These are phyloP conservation scores for Waltergamsia citrina DNA, from an alignment of 2,329 filamentous ascomycete species.

Conservation along the genomic window DNA sequence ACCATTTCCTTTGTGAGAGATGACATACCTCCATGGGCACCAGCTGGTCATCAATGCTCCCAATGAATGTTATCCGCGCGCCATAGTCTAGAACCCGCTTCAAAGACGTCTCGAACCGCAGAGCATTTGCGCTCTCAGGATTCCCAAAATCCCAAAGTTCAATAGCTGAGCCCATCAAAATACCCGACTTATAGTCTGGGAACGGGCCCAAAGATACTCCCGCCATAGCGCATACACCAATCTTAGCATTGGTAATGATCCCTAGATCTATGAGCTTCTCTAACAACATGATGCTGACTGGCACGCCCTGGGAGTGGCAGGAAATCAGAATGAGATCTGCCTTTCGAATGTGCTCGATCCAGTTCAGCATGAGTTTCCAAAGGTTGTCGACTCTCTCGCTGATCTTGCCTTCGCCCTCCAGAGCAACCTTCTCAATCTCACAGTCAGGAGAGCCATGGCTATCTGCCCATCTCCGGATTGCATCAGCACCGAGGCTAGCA, in stretches of 20 bases:
- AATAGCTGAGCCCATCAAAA: slow-evolving; percentile 82
- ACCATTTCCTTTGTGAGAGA: neutral
- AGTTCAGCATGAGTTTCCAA: slow-evolving; percentile 91
- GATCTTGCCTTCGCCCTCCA: slow-evolving; percentile 93
- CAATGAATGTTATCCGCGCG: slow-evolving; percentile 76
- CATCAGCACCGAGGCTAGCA: slow-evolving; percentile 74
- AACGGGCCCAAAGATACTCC: slow-evolving; percentile 93
- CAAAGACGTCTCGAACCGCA: slow-evolving; percentile 68
- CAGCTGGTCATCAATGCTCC: slow-evolving; percentile 94
- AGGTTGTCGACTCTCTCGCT: slow-evolving; percentile 81
- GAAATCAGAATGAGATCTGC: slow-evolving; percentile 89
- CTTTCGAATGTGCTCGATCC: slow-evolving; percentile 79
- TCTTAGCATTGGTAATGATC: slow-evolving; percentile 63
- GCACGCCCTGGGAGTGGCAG: slow-evolving; percentile 92
- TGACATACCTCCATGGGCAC: slow-evolving; percentile 72
- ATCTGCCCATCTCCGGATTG: slow-evolving; percentile 76
- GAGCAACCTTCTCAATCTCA: slow-evolving; percentile 85
- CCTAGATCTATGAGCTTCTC: slow-evolving; percentile 89
- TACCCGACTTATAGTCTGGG: slow-evolving; percentile 78
- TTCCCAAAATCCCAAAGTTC: slow-evolving; percentile 93
- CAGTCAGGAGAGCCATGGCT: slow-evolving; percentile 61
- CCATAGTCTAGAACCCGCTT: slow-evolving; percentile 68
- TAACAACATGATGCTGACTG: slow-evolving; percentile 84
- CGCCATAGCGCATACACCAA: slow-evolving; percentile 84
- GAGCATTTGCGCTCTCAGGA: slow-evolving; percentile 70